Evolutionary conservation across 2,329 filamentous ascomycete species (phyloP).

Genomic region (Verruconis gallopava): DNA sequence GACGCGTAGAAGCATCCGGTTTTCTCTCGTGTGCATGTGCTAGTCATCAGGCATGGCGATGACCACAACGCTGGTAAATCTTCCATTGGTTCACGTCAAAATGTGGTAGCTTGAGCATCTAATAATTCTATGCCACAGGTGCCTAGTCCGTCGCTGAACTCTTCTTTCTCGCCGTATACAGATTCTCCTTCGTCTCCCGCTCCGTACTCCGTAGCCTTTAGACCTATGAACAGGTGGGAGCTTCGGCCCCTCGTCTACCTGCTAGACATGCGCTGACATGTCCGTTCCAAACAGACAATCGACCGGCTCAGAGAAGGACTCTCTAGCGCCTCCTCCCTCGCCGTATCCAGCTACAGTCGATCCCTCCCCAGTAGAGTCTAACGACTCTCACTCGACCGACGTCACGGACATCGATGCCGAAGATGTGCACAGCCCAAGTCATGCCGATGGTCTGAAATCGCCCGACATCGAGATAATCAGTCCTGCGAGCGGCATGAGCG

Average conservation of each 20-base stretch:
- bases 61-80: slow-evolving; percentile 9
- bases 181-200: slow-evolving; percentile 38
- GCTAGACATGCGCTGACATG: slow-evolving; percentile 17
- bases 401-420: slow-evolving; percentile 62
- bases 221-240: slow-evolving; percentile 27
- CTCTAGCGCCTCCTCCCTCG: slow-evolving; percentile 34
- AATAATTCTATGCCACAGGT: slow-evolving; percentile 8
- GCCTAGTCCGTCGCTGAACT: slow-evolving; percentile 22
- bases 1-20: neutral
- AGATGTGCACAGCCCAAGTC: slow-evolving; percentile 33
- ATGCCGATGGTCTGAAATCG: slow-evolving; percentile 23
- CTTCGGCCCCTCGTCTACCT: slow-evolving; percentile 14
- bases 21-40: neutral
- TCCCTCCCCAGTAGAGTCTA: slow-evolving; percentile 74
- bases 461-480: slow-evolving; percentile 22
- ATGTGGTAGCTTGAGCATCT: too few species aligned
- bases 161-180: slow-evolving; percentile 37
- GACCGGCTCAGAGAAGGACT: slow-evolving; percentile 32
- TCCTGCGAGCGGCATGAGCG: slow-evolving; percentile 21
- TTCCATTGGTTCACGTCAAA: neutral
- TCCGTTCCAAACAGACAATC: slow-evolving; percentile 21
- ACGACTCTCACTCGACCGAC: slow-evolving; percentile 50
- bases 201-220: slow-evolving; percentile 29
- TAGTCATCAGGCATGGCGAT: slow-evolving; percentile 4
- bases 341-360: slow-evolving; percentile 54